Evolutionary conservation across 257 asterid species (phyloP), one percentile per base, ranked within the genome.

Genomic region (Coffea canephora): DNA sequence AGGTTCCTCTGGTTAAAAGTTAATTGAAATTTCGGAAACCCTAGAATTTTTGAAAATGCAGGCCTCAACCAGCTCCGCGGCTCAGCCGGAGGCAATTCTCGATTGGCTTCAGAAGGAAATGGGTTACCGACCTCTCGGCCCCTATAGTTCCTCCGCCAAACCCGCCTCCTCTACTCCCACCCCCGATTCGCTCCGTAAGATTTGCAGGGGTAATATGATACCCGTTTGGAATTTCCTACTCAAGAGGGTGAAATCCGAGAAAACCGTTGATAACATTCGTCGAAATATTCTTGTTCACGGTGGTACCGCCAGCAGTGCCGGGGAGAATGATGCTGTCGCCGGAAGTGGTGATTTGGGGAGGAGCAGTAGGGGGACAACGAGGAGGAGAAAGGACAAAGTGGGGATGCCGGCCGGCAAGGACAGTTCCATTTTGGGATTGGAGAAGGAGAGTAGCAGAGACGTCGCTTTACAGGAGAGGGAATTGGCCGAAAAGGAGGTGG

Each of bases 171-270:
- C 92, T 41, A 86, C 82, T 81, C 97, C 98, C 15, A 84, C 94
- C 0, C 82, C 88, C 25, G 99, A 96, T 79, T 94, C 99, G 39
- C 85, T 96, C 57, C 91, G 97, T 61, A 94, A 88, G 87, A 84
- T 94, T 87, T 96, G 93, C 85, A 96, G 99, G 3, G 99, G 99
- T 78, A 96, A 96, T 79, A 94, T 94, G 98, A 92, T 96, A 57
- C 98, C 98, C 5, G 91, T 96, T 19, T 96, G 97, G 99, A 91
- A 70, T 82, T 96, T 91, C 36, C 82, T 96, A 71, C 79, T 94
- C 23, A 90, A 79, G 74, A 88, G 99, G 81, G 99, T 96, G 78
- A 96, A 96, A 81, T 96, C 99, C 54, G 98, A 96, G 83, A 96
- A 96, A 86, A 96, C 96, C 57, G 99, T 94, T 48, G 98, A 96